phyloP scores from a whole-genome alignment of 345 rosid genomes.

The Cardamine chenopodiifolia region DNA sequence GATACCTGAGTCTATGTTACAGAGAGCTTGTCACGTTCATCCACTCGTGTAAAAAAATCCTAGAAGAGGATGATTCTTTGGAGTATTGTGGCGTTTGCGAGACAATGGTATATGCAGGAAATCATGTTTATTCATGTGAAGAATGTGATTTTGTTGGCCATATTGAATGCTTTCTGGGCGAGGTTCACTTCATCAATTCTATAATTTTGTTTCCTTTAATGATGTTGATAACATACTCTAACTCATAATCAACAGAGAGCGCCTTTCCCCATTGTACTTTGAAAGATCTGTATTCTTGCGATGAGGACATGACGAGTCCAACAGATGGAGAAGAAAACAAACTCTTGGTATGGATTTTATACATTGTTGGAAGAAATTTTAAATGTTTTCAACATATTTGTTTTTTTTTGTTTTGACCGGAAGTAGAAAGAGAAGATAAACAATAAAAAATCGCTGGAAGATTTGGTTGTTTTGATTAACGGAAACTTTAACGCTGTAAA shows the following conservation, averaged over 20 bases:
- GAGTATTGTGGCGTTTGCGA: constrained; percentile 38
- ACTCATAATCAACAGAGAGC: not conserved
- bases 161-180: constrained; percentile 31
- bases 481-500: no score
- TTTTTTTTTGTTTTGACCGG: no score
- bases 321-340: not conserved
- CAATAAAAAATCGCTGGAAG: no score
- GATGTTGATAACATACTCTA: no score
- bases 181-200: constrained; percentile 11
- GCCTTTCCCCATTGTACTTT: constrained; percentile 18
- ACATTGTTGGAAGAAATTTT: no score
- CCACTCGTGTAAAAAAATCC: not conserved
- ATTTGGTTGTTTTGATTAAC: no score
- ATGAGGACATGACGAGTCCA: not conserved
- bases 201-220: no score
- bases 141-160: constrained; percentile 36
- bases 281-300: constrained; percentile 25
- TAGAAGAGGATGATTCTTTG: not conserved
- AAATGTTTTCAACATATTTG: no score
- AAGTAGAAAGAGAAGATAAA: no score
- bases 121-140: constrained; percentile 33
- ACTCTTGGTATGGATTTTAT: not conserved
- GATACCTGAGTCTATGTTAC: not conserved
- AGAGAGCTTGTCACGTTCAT: constrained; percentile 18
- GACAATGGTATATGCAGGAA: not conserved